Evolutionary conservation across 129 eudicot genomes (phyloP), one percentile per base, ranked within the genome.

Genomic region (Flaveria robusta): DNA sequence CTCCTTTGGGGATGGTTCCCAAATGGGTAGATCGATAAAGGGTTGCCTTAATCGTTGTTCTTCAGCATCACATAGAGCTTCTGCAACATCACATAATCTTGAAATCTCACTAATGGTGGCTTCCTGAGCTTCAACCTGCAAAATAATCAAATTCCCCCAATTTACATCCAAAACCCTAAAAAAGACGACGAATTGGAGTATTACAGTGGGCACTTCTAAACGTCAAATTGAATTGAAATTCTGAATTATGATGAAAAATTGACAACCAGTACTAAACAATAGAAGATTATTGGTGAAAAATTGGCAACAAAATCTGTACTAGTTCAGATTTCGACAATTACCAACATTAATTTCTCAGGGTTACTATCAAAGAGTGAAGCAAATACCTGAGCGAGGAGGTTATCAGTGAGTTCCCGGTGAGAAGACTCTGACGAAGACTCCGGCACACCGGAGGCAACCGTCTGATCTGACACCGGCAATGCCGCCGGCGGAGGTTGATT

Each of bases 111-210:
- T 52, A 58, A 93, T 85, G 10, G 90, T 77, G 20, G 91, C 91
- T 79, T 85, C 98, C 66, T 93, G 91, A 52, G 86, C 87, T 81
- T 88, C 88, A 59, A 73, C 91, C 98, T 93, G 68, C 76, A 77
- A 47, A 70, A 55, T 37, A 39, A 12, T 23, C 76, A 54, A 68
- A 27, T 42, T 54, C 54, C 63, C 68, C 54, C 54, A 67, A 85
- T 73, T 80, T 10, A 80, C 54, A 11, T 66, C 51, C 71, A 74
- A 54, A 74, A 31, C 79, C 84, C 75, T 73, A n/a, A 27, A 23
- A 69, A 77, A 54, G 22, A 24, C 19, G 14, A 10, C 18, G 77
- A 58, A 5, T 59, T 43, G 58, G 41, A 56, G 46, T 26, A 51
- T 72, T 72, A 51, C 24, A 56, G 14, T 46, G 16, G 20, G 52